Evolutionary conservation across 208 protist genomes (phyloP).

Genomic region (Acanthamoeba triangularis): DNA sequence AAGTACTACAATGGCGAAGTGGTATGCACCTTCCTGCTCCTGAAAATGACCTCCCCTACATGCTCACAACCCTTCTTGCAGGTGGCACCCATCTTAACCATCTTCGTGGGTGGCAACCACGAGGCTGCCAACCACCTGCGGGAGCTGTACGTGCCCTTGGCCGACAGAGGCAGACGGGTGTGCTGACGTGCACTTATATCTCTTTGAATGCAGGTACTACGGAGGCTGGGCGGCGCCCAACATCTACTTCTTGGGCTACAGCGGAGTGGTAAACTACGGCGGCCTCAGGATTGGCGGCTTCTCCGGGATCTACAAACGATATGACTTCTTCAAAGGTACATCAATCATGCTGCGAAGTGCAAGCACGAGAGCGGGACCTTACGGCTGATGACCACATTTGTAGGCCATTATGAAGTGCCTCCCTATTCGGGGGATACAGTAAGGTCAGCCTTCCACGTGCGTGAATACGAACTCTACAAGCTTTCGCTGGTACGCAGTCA

Average conservation of each 20-base stretch:
- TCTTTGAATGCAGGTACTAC: constrained; percentile 86
- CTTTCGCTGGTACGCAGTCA: neutral
- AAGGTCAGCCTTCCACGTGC: constrained; percentile 13
- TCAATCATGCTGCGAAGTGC: neutral
- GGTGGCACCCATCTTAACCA: constrained; percentile 97
- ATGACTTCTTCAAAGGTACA: constrained; percentile 54
- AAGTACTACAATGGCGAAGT: constrained; percentile 95
- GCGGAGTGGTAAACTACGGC: constrained; percentile 94
- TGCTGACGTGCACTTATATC: neutral
- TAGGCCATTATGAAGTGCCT: constrained; percentile 56
- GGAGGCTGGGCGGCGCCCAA: constrained; percentile 98
- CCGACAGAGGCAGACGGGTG: neutral
- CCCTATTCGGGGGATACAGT: neutral
- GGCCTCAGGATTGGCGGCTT: constrained; percentile 92
- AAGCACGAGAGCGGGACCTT: neutral
- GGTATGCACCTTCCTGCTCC: neutral
- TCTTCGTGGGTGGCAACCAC: constrained; percentile 99
- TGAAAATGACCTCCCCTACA: neutral
- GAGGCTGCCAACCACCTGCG: constrained; percentile 98
- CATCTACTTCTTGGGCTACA: constrained; percentile 99
- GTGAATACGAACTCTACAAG: constrained; percentile 59
- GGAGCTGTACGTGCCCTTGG: constrained; percentile 89
- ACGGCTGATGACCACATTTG: neutral
- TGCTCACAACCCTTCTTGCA: neutral
- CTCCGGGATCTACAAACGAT: constrained; percentile 89